Evolutionary conservation across 2,329 filamentous ascomycete genomes (phyloP), one percentile per base, ranked within the genome.

Genomic region (Chaetomiaceae sp.): DNA sequence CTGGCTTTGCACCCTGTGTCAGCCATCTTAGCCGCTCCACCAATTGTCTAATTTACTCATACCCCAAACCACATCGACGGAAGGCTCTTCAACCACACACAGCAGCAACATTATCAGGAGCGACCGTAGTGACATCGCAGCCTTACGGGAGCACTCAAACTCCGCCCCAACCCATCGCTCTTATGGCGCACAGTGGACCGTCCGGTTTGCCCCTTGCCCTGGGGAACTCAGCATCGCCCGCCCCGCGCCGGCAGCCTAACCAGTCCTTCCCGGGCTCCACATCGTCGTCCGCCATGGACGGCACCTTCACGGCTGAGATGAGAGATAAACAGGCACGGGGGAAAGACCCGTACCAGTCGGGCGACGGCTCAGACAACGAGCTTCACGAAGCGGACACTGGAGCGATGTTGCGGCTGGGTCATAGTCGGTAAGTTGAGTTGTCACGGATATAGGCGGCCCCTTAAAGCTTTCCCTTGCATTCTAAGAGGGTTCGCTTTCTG

Each of bases 281-380:
- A 4, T 49, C 47, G 9, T 42, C 42, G 7, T 49, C 49, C n/a
- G 36, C 24, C 26, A 29, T 38, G n/a, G 38, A 34, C 32, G 46
- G 48, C 39, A 29, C 20, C n/a, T 74, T 76, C 60, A 76, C 74
- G 0, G 53, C 66, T 17, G 62, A 67, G 48, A 77, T 77, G 74
- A 74, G 75, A 56, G 76, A 81, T 59, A 70, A 69, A 6, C 78
- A 82, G 60, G 75, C 78, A 4, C 68, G 78, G 33, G 77, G 78
- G 42, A 79, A 79, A 56, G 70, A 81, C 50, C 74, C 75, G 1
- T 77, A 76, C 56, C 17, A 44, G 17, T 52, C 60, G 11, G 59
- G 57, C 19, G 64, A 66, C 30, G 56, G 56, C 19, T 60, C 60
- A 9, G 63, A 65, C 17, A 62, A 57, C 6, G 59, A 60, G 38